A percentile compares a stretch with the other conserved stretches of the same genome.
Conservation (phyloP, 192 early-diverging fungal genomes). For the Coemansia sp. region DNA sequence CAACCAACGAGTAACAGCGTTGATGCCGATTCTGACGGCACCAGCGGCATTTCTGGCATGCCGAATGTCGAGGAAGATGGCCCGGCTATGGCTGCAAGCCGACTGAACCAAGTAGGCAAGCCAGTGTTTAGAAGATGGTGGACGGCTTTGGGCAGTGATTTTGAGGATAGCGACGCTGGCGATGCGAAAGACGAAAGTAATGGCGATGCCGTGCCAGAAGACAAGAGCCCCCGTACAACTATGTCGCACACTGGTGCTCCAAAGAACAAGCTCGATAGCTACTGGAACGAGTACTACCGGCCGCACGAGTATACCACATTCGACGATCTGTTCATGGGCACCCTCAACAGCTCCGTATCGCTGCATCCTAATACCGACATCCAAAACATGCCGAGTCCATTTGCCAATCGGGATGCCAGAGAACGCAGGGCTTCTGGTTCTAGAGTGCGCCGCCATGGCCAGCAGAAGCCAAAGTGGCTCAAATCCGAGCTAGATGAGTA, state of each 20-base stretch:
- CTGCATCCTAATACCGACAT: conserved; percentile 22
- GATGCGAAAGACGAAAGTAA: conserved; percentile 8
- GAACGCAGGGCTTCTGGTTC: not conserved
- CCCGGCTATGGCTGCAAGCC: conserved; percentile 7
- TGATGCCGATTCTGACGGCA: not conserved
- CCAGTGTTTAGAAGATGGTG: conserved; percentile 44
- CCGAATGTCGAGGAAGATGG: not conserved
- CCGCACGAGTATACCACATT: conserved; percentile 77
- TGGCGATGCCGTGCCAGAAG: not conserved
- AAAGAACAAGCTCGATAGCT: conserved; percentile 50
- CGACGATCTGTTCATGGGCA: conserved; percentile 74
- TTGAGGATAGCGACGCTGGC: not conserved
- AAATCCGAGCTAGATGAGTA: conserved; percentile 36
- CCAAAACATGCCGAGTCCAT: conserved; percentile 40
- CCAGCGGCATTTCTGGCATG: not conserved
- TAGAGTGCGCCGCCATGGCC: conserved; percentile 17
- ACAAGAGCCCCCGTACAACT: not conserved
- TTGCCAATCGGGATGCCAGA: conserved; percentile 26
- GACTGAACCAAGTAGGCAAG: conserved; percentile 43
- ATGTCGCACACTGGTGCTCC: not conserved
- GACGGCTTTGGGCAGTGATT: conserved; percentile 29
- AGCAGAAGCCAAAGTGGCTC: conserved; percentile 49
- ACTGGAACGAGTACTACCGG: conserved; percentile 87
- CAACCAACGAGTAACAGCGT: conserved; percentile 11
- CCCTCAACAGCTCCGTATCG: conserved; percentile 77